Evolutionary conservation across 495 filamentous ascomycete species (phyloP).

Genomic region (Podospora pseudoanserina): DNA sequence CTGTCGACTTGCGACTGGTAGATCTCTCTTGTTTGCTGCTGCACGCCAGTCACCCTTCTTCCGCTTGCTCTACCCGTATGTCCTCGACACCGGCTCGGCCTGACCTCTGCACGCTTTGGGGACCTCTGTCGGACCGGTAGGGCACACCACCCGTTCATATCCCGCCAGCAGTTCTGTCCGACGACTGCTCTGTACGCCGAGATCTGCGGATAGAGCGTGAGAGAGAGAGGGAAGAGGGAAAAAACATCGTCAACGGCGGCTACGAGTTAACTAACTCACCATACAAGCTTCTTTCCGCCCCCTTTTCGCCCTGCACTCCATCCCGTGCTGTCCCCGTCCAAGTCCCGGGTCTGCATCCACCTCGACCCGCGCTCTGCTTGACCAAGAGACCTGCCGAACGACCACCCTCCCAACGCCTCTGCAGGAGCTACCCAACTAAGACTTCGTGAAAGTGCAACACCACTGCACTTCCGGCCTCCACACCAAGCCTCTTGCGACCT

Average conservation of each 20-base stretch:
- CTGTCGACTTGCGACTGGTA: constrained; percentile 27
- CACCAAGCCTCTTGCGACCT: constrained; percentile 20
- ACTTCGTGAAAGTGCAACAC: constrained; percentile 13
- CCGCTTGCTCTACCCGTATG: constrained; percentile 10
- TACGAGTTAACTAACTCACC: not conserved
- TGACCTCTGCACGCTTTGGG: constrained; percentile 18
- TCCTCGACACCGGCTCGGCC: constrained; percentile 19
- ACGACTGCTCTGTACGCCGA: not conserved
- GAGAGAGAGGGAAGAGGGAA: not conserved
- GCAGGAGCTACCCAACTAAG: constrained; percentile 17
- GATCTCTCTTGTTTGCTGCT: constrained; percentile 33
- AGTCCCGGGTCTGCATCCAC: constrained; percentile 12
- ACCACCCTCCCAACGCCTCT: constrained; percentile 27
- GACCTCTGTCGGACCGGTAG: constrained; percentile 11
- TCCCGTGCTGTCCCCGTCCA: not conserved
- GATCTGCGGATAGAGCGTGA: not conserved
- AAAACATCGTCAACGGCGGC: constrained; percentile 6
- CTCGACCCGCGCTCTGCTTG: constrained; percentile 20
- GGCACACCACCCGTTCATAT: not conserved
- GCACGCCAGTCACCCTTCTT: constrained; percentile 5
- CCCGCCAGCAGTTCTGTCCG: not conserved
- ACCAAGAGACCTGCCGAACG: constrained; percentile 23
- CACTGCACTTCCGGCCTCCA: constrained; percentile 18
- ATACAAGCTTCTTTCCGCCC: not conserved
- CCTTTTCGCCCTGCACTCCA: not conserved